Evolutionary conservation across 2,329 filamentous ascomycete genomes (phyloP).

Genomic region (Boeremia exigua): DNA sequence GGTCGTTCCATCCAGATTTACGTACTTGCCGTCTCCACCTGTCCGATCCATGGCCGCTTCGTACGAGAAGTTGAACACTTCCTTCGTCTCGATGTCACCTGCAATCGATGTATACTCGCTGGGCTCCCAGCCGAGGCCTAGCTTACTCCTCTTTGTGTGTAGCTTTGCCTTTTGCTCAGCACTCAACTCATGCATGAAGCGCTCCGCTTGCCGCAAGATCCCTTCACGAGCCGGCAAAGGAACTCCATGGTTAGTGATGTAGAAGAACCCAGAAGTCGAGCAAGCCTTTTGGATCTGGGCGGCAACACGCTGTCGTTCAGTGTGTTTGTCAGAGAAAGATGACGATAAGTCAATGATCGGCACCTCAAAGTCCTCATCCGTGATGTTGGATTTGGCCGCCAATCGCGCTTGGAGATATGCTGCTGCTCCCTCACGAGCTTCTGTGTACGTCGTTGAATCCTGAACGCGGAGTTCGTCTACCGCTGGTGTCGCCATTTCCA

Average conservation of each 20-base stretch:
- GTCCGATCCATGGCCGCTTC: slow-evolving; percentile 48
- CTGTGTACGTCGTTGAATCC: slow-evolving; percentile 29
- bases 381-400: slow-evolving; percentile 14
- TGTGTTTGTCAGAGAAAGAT: slow-evolving; percentile 43
- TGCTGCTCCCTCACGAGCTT: slow-evolving; percentile 44
- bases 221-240: slow-evolving; percentile 30
- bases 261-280: slow-evolving; percentile 51
- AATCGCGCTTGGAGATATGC: slow-evolving; percentile 47
- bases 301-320: slow-evolving; percentile 47
- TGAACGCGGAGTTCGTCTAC: background rate
- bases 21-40: slow-evolving; percentile 51
- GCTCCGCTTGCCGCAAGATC: slow-evolving; percentile 47
- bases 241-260: slow-evolving; percentile 49
- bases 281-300: slow-evolving; percentile 49
- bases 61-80: slow-evolving; percentile 54
- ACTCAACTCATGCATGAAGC: slow-evolving; percentile 45
- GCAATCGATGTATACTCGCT: slow-evolving; percentile 50
- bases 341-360: slow-evolving; percentile 48
- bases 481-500: slow-evolving; percentile 8
- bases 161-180: slow-evolving; percentile 46
- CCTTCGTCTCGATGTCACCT: slow-evolving; percentile 50
- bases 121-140: slow-evolving; percentile 52
- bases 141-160: slow-evolving; percentile 49
- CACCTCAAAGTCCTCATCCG: slow-evolving; percentile 39
- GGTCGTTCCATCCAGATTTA: slow-evolving; percentile 48